These are phyloP conservation scores for Diaporthe ilicicola DNA, from an alignment of 2,329 filamentous ascomycete species.

Conservation along the genomic window DNA sequence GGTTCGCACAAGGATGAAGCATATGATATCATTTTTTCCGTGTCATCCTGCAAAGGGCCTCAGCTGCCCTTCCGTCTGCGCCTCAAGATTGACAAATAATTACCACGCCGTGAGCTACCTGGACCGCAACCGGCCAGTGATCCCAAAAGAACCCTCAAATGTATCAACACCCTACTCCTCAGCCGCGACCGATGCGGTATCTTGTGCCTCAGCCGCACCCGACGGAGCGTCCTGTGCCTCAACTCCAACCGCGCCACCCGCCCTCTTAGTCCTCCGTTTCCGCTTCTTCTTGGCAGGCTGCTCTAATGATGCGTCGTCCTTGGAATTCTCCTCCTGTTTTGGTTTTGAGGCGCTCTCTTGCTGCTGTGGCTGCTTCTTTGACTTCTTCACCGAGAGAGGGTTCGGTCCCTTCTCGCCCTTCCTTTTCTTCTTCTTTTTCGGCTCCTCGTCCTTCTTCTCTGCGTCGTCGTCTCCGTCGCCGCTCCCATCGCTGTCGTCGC, in stretches of 20 bases:
- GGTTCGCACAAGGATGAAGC: background rate
- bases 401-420: constrained; percentile 45
- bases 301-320: constrained; percentile 36
- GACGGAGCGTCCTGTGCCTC: constrained; percentile 35
- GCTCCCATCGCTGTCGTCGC: constrained; percentile 48
- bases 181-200: background rate
- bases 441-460: constrained; percentile 38
- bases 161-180: background rate
- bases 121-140: background rate
- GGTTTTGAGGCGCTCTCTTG: constrained; percentile 15
- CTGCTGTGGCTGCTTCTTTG: constrained; percentile 41
- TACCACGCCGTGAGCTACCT: background rate
- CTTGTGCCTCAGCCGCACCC: constrained; percentile 36
- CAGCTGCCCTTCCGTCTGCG: background rate
- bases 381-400: constrained; percentile 46
- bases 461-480: constrained; percentile 39
- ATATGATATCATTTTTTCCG: constrained; percentile 1
- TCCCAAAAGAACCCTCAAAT: background rate
- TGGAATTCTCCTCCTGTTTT: constrained; percentile 32
- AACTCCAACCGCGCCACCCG: background rate
- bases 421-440: constrained; percentile 44
- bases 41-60: background rate
- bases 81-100: background rate
- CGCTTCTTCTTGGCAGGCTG: constrained; percentile 46
- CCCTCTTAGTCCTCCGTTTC: constrained; percentile 46